Percentiles rank a stretch among this genome's conserved stretches.
Conservation (phyloP, 2,329 filamentous ascomycete species). For the Diplodia seriata region DNA sequence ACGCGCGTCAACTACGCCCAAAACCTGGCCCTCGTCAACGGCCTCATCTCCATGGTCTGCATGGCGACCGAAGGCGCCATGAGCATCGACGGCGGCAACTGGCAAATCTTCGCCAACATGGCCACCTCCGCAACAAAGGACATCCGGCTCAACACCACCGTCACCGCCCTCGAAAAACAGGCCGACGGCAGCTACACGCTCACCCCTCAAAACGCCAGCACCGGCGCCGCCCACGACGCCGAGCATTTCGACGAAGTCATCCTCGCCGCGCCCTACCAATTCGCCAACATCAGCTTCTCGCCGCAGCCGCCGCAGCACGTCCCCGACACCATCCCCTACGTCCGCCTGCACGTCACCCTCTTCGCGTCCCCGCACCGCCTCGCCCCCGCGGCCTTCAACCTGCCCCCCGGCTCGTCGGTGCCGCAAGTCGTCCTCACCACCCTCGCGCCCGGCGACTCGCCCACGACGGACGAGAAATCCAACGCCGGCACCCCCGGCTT, state of each 20-base stretch:
- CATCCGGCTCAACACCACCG: slow-evolving; percentile 70
- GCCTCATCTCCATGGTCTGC: slow-evolving; percentile 87
- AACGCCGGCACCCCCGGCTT: slow-evolving; percentile 73
- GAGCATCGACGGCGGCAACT: slow-evolving; percentile 83
- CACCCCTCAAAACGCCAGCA: slow-evolving; percentile 26
- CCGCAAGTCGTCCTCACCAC: slow-evolving; percentile 86
- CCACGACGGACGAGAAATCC: slow-evolving; percentile 52
- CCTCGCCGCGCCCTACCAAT: slow-evolving; percentile 84
- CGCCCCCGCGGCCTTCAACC: slow-evolving; percentile 74
- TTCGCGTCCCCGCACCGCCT: slow-evolving; percentile 80
- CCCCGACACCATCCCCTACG: slow-evolving; percentile 85
- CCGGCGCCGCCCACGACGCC: slow-evolving; percentile 35
- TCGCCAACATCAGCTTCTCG: slow-evolving; percentile 68
- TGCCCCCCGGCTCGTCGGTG: slow-evolving; percentile 62
- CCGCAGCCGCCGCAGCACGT: slow-evolving; percentile 50
- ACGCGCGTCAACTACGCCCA: slow-evolving; percentile 96
- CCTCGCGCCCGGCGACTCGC: slow-evolving; percentile 65
- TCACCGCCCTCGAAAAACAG: slow-evolving; percentile 56
- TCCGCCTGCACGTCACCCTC: slow-evolving; percentile 84
- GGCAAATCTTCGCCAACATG: slow-evolving; percentile 79
- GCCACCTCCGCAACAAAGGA: slow-evolving; percentile 67
- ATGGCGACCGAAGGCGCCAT: slow-evolving; percentile 88
- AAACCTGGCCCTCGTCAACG: slow-evolving; percentile 85
- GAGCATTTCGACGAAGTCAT: slow-evolving; percentile 76
- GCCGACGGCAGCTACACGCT: slow-evolving; percentile 53